Percentiles rank a stretch among this genome's conserved stretches.
Conservation (phyloP, 75 land plant species). For the Picea glauca region DNA sequence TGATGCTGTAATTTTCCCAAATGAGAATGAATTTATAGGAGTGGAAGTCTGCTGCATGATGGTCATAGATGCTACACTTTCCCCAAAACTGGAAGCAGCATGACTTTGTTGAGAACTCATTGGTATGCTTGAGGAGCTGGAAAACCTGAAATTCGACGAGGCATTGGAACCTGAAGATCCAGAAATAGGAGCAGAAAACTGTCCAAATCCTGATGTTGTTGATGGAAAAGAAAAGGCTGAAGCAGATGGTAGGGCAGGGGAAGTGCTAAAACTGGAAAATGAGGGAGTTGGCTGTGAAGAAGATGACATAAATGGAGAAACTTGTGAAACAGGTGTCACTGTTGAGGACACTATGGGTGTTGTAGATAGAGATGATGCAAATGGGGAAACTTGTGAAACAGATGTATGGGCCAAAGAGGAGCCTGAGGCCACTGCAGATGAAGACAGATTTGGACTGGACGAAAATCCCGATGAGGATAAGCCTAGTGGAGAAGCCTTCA, state of each 20-base stretch:
- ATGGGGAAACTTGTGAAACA: slow-evolving; percentile 7
- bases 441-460: not conserved
- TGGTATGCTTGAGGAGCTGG: not conserved
- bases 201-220: slow-evolving; percentile 14
- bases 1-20: slow-evolving; percentile 10
- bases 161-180: slow-evolving; percentile 2
- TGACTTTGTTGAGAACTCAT: not conserved
- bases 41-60: slow-evolving; percentile 7
- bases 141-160: not conserved
- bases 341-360: not conserved
- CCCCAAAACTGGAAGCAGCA: slow-evolving; percentile 1
- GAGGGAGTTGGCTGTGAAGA: slow-evolving; percentile 6
- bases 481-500: not conserved
- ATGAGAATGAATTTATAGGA: slow-evolving; percentile 7
- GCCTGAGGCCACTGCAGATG: not conserved
- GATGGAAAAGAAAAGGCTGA: slow-evolving; percentile 6
- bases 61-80: slow-evolving; percentile 10
- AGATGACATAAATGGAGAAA: slow-evolving; percentile 3
- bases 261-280: not conserved
- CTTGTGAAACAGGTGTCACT: slow-evolving; percentile 4
- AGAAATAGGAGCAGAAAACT: slow-evolving; percentile 2
- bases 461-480: not conserved
- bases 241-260: not conserved
- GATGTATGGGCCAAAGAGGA: slow-evolving; percentile 8
- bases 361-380: not conserved